Conservation (phyloP, 164 flowering plant genomes). For the Aristolochia fimbriata region DNA sequence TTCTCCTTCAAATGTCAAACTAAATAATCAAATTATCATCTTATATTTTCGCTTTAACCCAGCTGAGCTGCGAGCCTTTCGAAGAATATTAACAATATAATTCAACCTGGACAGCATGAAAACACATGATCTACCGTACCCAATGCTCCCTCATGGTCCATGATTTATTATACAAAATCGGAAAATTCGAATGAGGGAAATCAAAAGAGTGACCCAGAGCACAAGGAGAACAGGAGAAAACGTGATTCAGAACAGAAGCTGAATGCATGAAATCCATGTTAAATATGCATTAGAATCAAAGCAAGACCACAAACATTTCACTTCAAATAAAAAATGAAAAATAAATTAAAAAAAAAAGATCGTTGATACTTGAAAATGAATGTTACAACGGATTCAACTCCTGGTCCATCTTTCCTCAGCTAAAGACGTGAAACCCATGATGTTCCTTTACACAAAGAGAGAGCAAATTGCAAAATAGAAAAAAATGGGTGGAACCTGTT, state of each 20-base stretch:
- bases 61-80: no score
- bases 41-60: no score
- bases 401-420: neutral
- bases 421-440: constrained; percentile 6
- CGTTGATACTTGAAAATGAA: neutral
- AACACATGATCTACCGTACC: neutral
- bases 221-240: neutral
- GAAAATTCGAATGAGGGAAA: neutral
- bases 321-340: no score
- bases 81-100: neutral
- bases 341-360: neutral
- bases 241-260: neutral
- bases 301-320: neutral
- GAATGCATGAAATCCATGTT: neutral
- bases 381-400: neutral
- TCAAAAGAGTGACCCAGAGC: neutral
- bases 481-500: constrained; percentile 28
- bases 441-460: neutral
- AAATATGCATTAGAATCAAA: neutral
- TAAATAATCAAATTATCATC: neutral
- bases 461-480: constrained; percentile 2
- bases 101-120: neutral
- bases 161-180: neutral
- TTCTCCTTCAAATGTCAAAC: neutral
- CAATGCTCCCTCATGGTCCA: neutral